phyloP scores from a whole-genome alignment of 2,329 filamentous ascomycete genomes.

The Metarhizium brunneum region DNA sequence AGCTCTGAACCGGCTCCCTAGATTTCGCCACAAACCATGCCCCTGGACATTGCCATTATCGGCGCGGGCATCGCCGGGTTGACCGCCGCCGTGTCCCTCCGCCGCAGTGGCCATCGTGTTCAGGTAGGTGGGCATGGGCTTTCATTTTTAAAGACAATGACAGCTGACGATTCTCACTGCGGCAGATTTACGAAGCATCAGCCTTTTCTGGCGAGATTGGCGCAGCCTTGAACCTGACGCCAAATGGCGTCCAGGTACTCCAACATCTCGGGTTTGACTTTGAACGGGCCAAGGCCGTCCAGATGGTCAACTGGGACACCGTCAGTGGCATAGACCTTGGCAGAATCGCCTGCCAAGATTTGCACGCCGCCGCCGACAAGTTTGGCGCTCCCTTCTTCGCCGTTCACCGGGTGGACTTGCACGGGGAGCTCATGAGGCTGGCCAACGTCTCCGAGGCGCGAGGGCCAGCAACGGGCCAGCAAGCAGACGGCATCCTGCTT shows the following conservation, averaged over 20 bases:
- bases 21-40: background rate
- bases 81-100: constrained; percentile 1
- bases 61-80: constrained; percentile 5
- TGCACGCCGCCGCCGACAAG: background rate
- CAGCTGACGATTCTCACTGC: background rate
- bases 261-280: constrained; percentile 3
- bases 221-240: constrained; percentile 4
- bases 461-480: background rate
- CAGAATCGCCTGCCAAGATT: background rate
- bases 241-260: constrained; percentile 4
- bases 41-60: background rate
- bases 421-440: constrained; percentile 5
- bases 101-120: background rate
- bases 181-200: constrained; percentile 4
- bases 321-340: background rate
- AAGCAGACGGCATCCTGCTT: background rate
- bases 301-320: background rate
- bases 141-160: background rate
- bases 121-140: background rate
- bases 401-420: constrained; percentile 6
- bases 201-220: constrained; percentile 4
- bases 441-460: background rate
- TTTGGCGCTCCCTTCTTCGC: constrained; percentile 2
- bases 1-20: background rate
- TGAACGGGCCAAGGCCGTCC: background rate